Percentiles rank a stretch among this genome's conserved stretches.
phyloP scores from a whole-genome alignment of 768 basidiomycete genomes.

The Trametes cingulata region DNA sequence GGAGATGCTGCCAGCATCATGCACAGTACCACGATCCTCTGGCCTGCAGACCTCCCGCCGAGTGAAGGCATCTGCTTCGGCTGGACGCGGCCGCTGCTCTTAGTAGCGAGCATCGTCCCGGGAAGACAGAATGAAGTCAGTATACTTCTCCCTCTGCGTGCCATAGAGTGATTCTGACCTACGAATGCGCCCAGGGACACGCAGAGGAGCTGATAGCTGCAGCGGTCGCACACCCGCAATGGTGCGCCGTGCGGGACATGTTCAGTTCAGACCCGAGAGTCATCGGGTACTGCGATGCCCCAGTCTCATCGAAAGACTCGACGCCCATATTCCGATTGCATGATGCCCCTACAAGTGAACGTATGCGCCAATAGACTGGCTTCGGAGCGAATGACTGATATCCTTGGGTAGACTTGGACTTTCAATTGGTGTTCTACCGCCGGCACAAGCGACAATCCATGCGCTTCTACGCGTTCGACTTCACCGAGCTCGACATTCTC shows the following conservation, averaged over 20 bases:
- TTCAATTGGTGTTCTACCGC: constrained; percentile 38
- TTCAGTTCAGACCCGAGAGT: background rate
- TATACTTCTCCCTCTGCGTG: no score
- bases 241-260: constrained; percentile 13
- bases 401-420: background rate
- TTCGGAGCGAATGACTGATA: background rate
- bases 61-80: constrained; percentile 56
- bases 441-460: constrained; percentile 56
- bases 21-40: constrained; percentile 33
- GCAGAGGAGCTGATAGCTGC: background rate
- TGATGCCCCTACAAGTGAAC: background rate
- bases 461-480: constrained; percentile 62
- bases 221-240: background rate
- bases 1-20: background rate
- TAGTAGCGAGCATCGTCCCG: constrained; percentile 53
- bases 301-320: background rate
- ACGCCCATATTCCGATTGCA: background rate
- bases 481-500: constrained; percentile 29
- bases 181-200: background rate
- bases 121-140: constrained; percentile 9
- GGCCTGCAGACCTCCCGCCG: constrained; percentile 50
- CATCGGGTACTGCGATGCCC: background rate
- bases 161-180: background rate
- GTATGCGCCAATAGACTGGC: background rate
- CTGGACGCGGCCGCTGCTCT: constrained; percentile 50